These are phyloP conservation scores for Linnemannia hyalina DNA, from an alignment of 192 early-diverging fungal genomes.

Conservation along the genomic window DNA sequence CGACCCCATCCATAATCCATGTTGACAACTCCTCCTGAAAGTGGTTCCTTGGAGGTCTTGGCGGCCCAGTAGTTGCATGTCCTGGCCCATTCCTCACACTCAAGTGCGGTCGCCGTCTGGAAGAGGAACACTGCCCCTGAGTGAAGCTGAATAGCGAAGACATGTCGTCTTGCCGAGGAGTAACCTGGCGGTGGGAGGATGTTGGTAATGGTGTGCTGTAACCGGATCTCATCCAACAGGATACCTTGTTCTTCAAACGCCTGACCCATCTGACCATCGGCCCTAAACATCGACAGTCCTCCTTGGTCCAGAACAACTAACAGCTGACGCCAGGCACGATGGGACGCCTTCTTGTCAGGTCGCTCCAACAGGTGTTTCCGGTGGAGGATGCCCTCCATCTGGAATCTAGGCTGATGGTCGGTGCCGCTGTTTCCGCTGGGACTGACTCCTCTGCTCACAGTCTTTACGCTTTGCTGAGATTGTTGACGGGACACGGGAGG, in stretches of 20 bases:
- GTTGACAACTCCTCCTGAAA: slow-evolving; percentile 87
- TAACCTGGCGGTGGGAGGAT: slow-evolving; percentile 88
- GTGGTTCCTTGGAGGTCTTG: slow-evolving; percentile 86
- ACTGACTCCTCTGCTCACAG: not conserved
- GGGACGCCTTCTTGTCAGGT: slow-evolving; percentile 79
- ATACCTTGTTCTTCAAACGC: slow-evolving; percentile 54
- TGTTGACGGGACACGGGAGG: not conserved
- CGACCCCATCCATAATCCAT: slow-evolving; percentile 93
- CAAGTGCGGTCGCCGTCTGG: slow-evolving; percentile 77
- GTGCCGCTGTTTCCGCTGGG: slow-evolving; percentile 11
- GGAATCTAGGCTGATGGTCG: slow-evolving; percentile 43
- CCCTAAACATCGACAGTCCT: slow-evolving; percentile 82
- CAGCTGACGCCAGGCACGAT: slow-evolving; percentile 87
- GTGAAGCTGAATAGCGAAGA: slow-evolving; percentile 86
- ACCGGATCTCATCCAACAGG: slow-evolving; percentile 55
- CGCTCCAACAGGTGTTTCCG: slow-evolving; percentile 87
- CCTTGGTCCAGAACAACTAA: slow-evolving; percentile 78
- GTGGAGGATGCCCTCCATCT: slow-evolving; percentile 80
- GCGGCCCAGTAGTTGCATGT: slow-evolving; percentile 96
- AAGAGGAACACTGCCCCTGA: slow-evolving; percentile 88
- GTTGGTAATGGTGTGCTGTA: slow-evolving; percentile 86
- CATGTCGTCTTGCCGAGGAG: slow-evolving; percentile 76
- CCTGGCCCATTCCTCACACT: slow-evolving; percentile 84
- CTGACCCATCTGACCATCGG: slow-evolving; percentile 60
- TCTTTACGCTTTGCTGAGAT: slow-evolving; percentile 5